Evolutionary conservation across 2,329 filamentous ascomycete species (phyloP).

Genomic region (Fusarium anthophilum): DNA sequence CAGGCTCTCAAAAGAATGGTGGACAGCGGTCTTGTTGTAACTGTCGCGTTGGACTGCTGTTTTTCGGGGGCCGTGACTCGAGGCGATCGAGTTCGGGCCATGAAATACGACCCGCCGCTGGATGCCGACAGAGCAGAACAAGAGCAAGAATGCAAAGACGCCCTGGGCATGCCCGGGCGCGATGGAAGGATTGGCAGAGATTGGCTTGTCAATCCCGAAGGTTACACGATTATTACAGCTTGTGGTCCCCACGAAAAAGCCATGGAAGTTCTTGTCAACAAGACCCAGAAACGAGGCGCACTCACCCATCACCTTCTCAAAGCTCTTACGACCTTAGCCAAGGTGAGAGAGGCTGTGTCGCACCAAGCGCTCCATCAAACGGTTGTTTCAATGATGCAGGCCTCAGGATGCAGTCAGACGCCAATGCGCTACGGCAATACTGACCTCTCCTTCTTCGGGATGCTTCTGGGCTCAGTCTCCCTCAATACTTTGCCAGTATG

Average conservation of each 20-base stretch:
- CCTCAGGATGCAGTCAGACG: fast-evolving
- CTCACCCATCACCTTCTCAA: background rate
- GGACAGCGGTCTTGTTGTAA: background rate
- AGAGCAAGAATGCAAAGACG: fast-evolving
- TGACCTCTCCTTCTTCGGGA: background rate
- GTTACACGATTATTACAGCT: fast-evolving
- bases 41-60: background rate
- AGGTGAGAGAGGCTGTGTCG: background rate
- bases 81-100: background rate
- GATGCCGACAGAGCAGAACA: fast-evolving
- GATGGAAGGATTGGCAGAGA: fast-evolving
- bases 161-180: fast-evolving
- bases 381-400: background rate
- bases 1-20: background rate
- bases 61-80: background rate
- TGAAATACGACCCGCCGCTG: background rate
- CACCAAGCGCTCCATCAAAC: background rate
- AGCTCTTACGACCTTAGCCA: background rate
- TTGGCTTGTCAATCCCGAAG: background rate
- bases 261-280: background rate
- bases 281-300: background rate
- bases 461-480: fast-evolving
- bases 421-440: background rate
- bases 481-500: fast-evolving
- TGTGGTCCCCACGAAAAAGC: background rate